phyloP scores from a whole-genome alignment of 1,284 basidiomycete species.

The Apiotrichum porosum region DNA sequence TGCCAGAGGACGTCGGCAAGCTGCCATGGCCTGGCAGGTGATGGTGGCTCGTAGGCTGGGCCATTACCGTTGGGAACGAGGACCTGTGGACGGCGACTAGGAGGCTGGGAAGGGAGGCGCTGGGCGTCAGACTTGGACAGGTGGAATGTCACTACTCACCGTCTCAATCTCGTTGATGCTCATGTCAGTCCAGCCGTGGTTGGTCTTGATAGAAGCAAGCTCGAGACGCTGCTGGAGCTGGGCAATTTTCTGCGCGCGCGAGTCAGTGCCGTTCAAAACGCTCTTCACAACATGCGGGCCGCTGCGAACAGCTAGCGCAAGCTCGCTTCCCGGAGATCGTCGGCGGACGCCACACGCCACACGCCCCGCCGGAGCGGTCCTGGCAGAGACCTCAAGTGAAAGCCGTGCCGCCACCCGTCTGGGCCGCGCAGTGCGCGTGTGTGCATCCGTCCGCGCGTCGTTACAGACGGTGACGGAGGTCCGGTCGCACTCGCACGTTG shows the following conservation, averaged over 20 bases:
- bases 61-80: conserved; percentile 14
- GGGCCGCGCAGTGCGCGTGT: too few species aligned
- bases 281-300: too few species aligned
- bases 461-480: too few species aligned
- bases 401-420: too few species aligned
- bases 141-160: conserved; percentile 9
- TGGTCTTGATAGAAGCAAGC: conserved; percentile 44
- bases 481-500: too few species aligned
- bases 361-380: too few species aligned
- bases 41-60: conserved; percentile 38
- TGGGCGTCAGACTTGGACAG: conserved; percentile 1
- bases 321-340: too few species aligned
- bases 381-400: neutral
- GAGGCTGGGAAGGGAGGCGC: conserved; percentile 14
- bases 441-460: too few species aligned
- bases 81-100: conserved; percentile 11
- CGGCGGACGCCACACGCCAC: too few species aligned
- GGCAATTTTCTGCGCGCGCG: conserved; percentile 38
- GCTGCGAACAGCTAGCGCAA: too few species aligned
- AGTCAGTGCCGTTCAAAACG: too few species aligned
- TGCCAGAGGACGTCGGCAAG: conserved; percentile 45
- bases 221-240: conserved; percentile 43
- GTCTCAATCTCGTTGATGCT: conserved; percentile 43
- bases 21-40: conserved; percentile 43
- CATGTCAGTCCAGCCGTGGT: conserved; percentile 44